A percentile compares a stretch with the other conserved stretches of the same genome.
These are phyloP conservation scores for Salix udensis DNA, from an alignment of 345 rosid genomes.

Conservation along the genomic window DNA sequence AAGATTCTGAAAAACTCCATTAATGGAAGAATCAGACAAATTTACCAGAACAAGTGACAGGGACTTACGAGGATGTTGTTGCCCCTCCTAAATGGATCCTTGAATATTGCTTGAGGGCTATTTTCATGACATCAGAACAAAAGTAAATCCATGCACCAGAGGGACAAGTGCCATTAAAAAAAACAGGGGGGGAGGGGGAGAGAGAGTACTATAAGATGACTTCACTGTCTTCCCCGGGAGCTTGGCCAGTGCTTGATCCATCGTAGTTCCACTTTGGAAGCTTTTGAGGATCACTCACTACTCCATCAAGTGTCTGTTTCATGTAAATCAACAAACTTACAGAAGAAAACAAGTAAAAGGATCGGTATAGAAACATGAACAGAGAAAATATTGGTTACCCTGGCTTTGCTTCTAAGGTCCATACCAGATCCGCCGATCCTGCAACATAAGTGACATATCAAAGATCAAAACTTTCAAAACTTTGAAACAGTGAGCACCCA, in stretches of 20 bases:
- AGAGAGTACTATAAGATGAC: slow-evolving; percentile 19
- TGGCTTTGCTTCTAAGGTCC: slow-evolving; percentile 27
- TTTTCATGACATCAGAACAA: neutral
- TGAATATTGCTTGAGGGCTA: slow-evolving; percentile 57
- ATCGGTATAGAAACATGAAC: neutral
- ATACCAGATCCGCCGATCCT: slow-evolving; percentile 29
- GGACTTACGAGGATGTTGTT: slow-evolving; percentile 74
- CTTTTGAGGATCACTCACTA: slow-evolving; percentile 5
- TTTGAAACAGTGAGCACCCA: neutral
- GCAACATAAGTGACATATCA: neutral
- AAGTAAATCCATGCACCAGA: neutral
- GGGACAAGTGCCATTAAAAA: neutral
- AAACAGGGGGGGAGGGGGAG: neutral
- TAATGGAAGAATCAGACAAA: neutral
- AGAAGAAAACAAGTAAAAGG: neutral
- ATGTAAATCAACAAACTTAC: neutral
- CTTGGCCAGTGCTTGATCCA: slow-evolving; percentile 22
- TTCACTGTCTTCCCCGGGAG: slow-evolving; percentile 25
- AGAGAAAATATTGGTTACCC: neutral
- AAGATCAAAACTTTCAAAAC: neutral
- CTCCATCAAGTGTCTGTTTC: slow-evolving; percentile 10
- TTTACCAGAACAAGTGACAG: neutral
- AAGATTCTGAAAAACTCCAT: neutral
- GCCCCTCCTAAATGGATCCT: slow-evolving; percentile 86
- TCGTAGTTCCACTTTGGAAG: slow-evolving; percentile 29